These are phyloP conservation scores for Colletotrichum theobromicola DNA, from an alignment of 2,329 filamentous ascomycete genomes.

Conservation along the genomic window DNA sequence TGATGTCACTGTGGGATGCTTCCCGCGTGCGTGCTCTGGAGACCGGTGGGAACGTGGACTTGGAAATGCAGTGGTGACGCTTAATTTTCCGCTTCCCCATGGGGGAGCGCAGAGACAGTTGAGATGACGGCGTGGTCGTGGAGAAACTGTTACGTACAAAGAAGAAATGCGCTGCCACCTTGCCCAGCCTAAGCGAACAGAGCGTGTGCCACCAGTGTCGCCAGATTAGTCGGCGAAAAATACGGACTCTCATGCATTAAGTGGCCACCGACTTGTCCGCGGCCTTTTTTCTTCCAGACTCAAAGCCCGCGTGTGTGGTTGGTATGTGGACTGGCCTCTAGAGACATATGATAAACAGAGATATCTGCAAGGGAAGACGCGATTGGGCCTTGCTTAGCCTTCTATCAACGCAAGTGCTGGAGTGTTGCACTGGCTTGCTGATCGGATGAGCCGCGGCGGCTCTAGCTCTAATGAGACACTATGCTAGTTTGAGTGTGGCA, in stretches of 20 bases:
- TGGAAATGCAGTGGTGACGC: background rate
- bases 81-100: conserved; percentile 1
- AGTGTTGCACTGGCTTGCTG: background rate
- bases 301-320: background rate
- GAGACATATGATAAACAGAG: background rate
- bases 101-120: background rate
- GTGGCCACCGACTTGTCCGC: background rate
- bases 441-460: background rate
- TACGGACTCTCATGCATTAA: background rate
- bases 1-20: background rate
- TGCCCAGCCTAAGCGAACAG: background rate
- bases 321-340: background rate
- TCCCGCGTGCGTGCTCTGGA: background rate
- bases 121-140: background rate
- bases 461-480: background rate
- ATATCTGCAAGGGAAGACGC: background rate
- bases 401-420: background rate
- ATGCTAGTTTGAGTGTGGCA: background rate
- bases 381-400: background rate
- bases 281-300: background rate
- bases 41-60: background rate
- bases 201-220: background rate
- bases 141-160: conserved; percentile 1
- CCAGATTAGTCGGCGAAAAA: conserved; percentile 1
- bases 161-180: background rate